Conservation (phyloP, 2,329 filamentous ascomycete species). For the Ophiosphaerella herpotricha region DNA sequence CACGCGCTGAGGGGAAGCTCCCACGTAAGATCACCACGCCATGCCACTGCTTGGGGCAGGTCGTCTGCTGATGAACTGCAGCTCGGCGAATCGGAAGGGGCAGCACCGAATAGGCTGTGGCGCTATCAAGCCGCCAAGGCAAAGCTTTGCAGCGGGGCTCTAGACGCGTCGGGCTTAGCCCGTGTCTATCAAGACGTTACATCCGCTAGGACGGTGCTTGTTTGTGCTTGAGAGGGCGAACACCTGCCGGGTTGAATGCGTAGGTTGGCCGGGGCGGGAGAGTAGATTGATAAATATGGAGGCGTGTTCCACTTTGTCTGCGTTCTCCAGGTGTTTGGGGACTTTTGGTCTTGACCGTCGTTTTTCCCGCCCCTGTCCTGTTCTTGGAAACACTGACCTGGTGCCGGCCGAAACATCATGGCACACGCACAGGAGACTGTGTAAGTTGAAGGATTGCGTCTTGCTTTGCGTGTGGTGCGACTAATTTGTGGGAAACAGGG, state of each 20-base stretch:
- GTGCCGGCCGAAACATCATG: conserved; percentile 18
- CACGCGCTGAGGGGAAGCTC: conserved; percentile 11
- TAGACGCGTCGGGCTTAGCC: conserved; percentile 13
- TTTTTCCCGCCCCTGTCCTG: conserved; percentile 6
- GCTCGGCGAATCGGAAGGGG: not conserved
- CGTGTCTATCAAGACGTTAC: conserved; percentile 36
- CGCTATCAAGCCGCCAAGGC: conserved; percentile 32
- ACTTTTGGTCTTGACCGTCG: conserved; percentile 6
- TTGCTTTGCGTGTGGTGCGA: not conserved
- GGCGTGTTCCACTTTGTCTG: conserved; percentile 12
- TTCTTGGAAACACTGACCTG: conserved; percentile 13
- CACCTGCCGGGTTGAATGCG: conserved; percentile 4
- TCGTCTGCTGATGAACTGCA: conserved; percentile 18
- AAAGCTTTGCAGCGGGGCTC: conserved; percentile 28
- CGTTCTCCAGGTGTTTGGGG: conserved; percentile 15
- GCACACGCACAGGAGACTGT: conserved; percentile 34
- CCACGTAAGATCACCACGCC: conserved; percentile 27
- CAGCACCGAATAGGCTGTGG: conserved; percentile 14
- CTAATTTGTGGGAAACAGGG: conserved; percentile 21
- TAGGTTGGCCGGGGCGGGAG: conserved; percentile 3
- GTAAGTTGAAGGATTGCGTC: conserved; percentile 20
- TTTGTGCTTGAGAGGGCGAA: conserved; percentile 27
- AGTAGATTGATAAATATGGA: conserved; percentile 31
- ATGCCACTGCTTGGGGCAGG: conserved; percentile 26
- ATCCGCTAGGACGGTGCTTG: conserved; percentile 34